Base-by-base conservation (phyloP, 1,139 yeast genomes). In the Entelexis sorbosivorans region DNA sequence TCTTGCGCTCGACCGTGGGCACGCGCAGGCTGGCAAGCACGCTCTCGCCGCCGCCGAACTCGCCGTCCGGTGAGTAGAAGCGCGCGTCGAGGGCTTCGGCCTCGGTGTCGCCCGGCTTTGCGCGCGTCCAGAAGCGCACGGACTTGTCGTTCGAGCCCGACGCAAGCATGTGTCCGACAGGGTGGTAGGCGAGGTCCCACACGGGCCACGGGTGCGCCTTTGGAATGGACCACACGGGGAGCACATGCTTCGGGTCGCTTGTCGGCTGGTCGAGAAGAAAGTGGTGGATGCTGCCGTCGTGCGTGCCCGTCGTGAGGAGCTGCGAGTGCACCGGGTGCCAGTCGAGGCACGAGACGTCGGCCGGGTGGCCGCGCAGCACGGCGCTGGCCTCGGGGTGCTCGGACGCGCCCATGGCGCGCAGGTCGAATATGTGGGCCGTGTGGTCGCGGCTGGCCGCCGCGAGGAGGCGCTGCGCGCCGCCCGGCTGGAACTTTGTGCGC, bases 71-170 rank as follows among this genome's bases (percentile, higher is more conserved):
- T 32, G 46, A 44, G 35, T 48, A 48, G 43, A 48, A 35, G 11
- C 47, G 45, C 24, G 52, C 46, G n/a, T 20, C 34, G 31, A 48
- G 47, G 16, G 54, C 35, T 10, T 51, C 52, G 29, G 45, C 84
- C 64, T 76, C 77, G 0, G 87, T 83, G 68, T 91, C 98, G 60
- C 82, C 83, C 1, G 96, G 97, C 63, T 95, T 74, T 1, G 94
- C 84, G 50, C 98, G 74, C 34, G 91, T 81, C 98, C 98, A 91
- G 68, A 91, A 86, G 56, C 96, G 71, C n/a, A 95, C 87, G 13
- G 93, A 80, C 63, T 93, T 78, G 67, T 91, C 98, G 54, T 93
- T 88, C 28, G 96, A 91, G 0, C 96, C 97, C 16, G 96, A 81
- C 55, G 94, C 82, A 45, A 91, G 72, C 51, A 89, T 72, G 67